Percentiles rank a stretch among this genome's conserved stretches.
These are phyloP conservation scores for Lichtheimia ramosa DNA, from an alignment of 371 early-diverging fungal genomes.

Conservation along the genomic window DNA sequence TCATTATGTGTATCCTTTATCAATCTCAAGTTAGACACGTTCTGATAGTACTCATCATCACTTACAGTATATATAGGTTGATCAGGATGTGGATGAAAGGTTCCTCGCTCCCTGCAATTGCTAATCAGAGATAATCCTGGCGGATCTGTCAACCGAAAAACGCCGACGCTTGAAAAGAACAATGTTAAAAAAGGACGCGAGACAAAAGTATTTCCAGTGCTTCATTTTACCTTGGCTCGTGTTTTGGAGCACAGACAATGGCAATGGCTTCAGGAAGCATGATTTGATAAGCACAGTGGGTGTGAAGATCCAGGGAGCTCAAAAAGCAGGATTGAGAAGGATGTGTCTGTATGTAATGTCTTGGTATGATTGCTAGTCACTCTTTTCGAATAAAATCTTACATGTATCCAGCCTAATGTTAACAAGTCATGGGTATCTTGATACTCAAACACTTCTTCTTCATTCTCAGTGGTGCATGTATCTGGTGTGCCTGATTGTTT, in stretches of 20 bases:
- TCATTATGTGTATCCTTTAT: constrained; percentile 48
- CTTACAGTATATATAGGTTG: constrained; percentile 65
- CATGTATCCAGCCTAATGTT: constrained; percentile 92
- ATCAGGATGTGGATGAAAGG: constrained; percentile 87
- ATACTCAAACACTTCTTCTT: constrained; percentile 83
- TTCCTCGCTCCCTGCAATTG: constrained; percentile 65
- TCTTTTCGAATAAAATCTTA: constrained; percentile 18
- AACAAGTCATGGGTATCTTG: constrained; percentile 76
- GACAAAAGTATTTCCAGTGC: neutral
- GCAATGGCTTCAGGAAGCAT: constrained; percentile 95
- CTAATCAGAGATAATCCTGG: constrained; percentile 82
- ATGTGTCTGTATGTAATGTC: constrained; percentile 64
- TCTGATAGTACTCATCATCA: neutral
- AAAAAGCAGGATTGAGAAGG: constrained; percentile 93
- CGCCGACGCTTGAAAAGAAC: constrained; percentile 58
- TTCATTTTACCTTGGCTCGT: constrained; percentile 60
- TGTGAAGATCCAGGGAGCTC: constrained; percentile 91
- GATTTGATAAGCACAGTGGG: constrained; percentile 90
- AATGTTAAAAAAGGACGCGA: neutral
- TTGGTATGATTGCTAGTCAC: neutral
- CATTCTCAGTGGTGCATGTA: constrained; percentile 84
- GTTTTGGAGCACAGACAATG: constrained; percentile 84
- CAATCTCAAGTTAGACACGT: no score
- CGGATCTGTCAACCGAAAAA: constrained; percentile 89
- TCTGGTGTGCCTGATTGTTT: constrained; percentile 89